These are phyloP conservation scores for Apophysomyces ossiformis DNA, from an alignment of 371 early-diverging fungal species.

Conservation along the genomic window DNA sequence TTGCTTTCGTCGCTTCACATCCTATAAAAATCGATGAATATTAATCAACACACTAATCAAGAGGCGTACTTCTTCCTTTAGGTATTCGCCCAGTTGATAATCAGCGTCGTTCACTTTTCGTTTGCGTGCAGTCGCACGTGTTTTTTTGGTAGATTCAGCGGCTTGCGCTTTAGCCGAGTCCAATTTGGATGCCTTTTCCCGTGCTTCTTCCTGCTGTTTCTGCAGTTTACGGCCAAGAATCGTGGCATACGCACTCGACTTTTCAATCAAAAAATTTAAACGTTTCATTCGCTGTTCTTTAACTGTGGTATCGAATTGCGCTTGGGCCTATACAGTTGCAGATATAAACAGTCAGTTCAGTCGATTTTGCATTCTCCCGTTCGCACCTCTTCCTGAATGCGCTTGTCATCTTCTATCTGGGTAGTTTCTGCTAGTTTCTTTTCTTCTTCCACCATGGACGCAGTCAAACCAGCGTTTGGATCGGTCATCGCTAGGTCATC, in stretches of 20 bases:
- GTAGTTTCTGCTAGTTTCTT: slow-evolving; percentile 46
- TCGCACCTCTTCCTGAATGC: slow-evolving; percentile 54
- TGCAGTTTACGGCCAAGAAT: slow-evolving; percentile 82
- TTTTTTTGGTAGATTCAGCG: slow-evolving; percentile 6
- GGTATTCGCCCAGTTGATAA: slow-evolving; percentile 63
- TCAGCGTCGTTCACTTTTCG: slow-evolving; percentile 55
- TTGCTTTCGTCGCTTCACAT: slow-evolving; percentile 48
- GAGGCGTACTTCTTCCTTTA: slow-evolving; percentile 53
- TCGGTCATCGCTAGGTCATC: slow-evolving; percentile 5
- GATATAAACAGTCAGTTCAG: not conserved
- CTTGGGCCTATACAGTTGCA: slow-evolving; percentile 49
- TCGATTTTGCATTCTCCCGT: not conserved
- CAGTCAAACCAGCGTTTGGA: slow-evolving; percentile 32
- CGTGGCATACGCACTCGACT: slow-evolving; percentile 81
- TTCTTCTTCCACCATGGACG: slow-evolving; percentile 60
- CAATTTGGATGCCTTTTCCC: slow-evolving; percentile 52
- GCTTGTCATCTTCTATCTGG: slow-evolving; percentile 48
- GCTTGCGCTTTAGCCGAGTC: slow-evolving; percentile 31
- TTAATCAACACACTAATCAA: not conserved
- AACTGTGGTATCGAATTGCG: slow-evolving; percentile 60
- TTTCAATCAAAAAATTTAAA: slow-evolving; percentile 79
- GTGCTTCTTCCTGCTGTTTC: slow-evolving; percentile 73
- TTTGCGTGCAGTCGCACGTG: slow-evolving; percentile 22
- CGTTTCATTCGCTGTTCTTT: slow-evolving; percentile 77
- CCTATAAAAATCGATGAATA: slow-evolving; percentile 22